A percentile compares a stretch with the other conserved stretches of the same genome.
Conservation (phyloP, 139 green algal genomes). For the Astrephomene gubernaculifera region DNA sequence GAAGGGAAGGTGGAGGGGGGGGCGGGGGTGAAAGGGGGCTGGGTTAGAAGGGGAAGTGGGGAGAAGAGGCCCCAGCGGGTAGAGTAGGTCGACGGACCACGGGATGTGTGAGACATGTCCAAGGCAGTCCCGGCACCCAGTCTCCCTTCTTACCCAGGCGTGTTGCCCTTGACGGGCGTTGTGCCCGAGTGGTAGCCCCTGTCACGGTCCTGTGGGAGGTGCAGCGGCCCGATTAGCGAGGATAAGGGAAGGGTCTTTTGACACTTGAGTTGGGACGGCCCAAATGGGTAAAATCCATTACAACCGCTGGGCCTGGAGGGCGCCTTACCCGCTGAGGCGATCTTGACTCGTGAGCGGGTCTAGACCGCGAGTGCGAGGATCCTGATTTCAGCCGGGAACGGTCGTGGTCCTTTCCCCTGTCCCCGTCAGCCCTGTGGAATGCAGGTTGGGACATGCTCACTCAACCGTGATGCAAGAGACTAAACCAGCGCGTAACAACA, state of each 20-base stretch:
- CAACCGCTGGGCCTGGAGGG: not conserved
- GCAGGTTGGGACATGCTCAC: not conserved
- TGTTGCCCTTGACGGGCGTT: conserved; percentile 8
- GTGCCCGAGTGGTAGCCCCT: not conserved
- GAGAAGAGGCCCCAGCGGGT: not conserved
- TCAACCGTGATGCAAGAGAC: not conserved
- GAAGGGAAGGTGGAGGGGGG: not conserved
- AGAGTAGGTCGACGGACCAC: not conserved
- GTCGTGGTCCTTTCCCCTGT: not conserved
- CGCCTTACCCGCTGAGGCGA: conserved; percentile 14
- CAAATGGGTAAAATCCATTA: too few species aligned
- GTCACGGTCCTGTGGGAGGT: not conserved
- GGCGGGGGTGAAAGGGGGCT: not conserved
- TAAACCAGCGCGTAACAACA: not conserved
- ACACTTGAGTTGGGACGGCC: too few species aligned
- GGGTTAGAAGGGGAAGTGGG: not conserved
- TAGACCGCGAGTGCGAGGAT: not conserved
- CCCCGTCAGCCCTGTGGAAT: not conserved
- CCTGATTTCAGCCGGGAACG: not conserved
- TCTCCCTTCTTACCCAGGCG: not conserved
- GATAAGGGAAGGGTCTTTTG: not conserved
- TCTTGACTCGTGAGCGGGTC: not conserved
- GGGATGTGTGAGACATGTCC: not conserved
- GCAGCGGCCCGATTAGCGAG: not conserved
- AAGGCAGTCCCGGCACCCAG: not conserved